A percentile compares a stretch with the other conserved stretches of the same genome.
phyloP scores from a whole-genome alignment of 2,329 filamentous ascomycete genomes.

The Lecanicillium sp. region DNA sequence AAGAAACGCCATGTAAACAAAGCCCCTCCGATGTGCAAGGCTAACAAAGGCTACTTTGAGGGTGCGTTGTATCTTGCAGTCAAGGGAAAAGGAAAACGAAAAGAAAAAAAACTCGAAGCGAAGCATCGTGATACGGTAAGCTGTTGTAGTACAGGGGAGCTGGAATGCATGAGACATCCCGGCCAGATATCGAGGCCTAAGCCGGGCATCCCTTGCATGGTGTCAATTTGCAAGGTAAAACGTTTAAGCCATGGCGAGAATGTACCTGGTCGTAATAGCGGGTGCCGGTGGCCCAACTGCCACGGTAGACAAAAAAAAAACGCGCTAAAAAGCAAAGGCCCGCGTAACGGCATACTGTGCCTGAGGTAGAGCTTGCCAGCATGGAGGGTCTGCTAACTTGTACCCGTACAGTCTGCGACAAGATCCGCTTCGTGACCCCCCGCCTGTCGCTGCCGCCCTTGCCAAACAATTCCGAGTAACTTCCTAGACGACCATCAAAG shows the following conservation, averaged over 20 bases:
- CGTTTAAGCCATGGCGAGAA: background rate
- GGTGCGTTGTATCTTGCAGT: background rate
- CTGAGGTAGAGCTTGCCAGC: no score
- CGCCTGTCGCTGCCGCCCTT: no score
- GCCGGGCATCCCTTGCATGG: background rate
- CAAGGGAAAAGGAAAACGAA: background rate
- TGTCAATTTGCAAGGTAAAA: background rate
- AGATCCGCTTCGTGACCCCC: no score
- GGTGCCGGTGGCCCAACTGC: background rate
- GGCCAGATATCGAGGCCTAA: constrained; percentile 7
- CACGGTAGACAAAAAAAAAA: background rate
- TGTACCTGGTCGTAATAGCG: constrained; percentile 8
- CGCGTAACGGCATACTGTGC: no score
- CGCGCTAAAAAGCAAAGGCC: background rate
- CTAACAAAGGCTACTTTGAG: constrained; percentile 6
- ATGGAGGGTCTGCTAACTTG: no score
- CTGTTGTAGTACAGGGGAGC: background rate
- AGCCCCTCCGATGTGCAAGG: background rate
- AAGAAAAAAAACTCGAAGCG: background rate
- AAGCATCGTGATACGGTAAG: no score
- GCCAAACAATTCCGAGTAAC: no score
- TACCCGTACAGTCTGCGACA: no score
- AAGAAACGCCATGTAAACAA: no score
- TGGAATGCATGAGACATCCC: constrained; percentile 4
- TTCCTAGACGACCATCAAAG: no score